Percentiles rank a stretch among this genome's conserved stretches.
Evolutionary conservation across 306 rosid genomes (phyloP).

Genomic region (Senna siamea): DNA sequence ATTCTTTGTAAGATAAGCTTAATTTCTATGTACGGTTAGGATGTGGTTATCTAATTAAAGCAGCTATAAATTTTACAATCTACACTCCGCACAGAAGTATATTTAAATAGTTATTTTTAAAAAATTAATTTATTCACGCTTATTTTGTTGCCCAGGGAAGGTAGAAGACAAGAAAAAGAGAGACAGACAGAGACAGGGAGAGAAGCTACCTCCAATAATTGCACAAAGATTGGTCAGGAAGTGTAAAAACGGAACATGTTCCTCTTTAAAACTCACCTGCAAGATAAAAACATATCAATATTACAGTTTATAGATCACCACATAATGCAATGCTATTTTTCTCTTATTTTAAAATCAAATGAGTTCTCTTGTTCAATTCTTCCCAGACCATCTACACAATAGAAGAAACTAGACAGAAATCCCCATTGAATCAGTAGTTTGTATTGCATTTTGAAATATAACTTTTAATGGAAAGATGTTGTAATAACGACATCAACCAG

Average conservation of each 20-base stretch:
- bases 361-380: slow-evolving; percentile 4
- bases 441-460: not conserved
- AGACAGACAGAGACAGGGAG: slow-evolving; percentile 35
- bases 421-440: not conserved
- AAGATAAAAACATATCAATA: slow-evolving; percentile 33
- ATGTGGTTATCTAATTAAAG: not conserved
- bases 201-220: slow-evolving; percentile 78
- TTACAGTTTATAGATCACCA: slow-evolving; percentile 4
- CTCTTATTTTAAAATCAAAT: not conserved
- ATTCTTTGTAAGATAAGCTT: not conserved
- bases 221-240: slow-evolving; percentile 87
- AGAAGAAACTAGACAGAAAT: not conserved
- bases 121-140: not conserved
- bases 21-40: not conserved
- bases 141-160: not conserved
- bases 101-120: not conserved
- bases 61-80: slow-evolving; percentile 19
- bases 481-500: not conserved
- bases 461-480: not conserved
- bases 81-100: not conserved
- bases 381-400: not conserved
- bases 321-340: not conserved
- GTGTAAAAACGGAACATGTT: slow-evolving; percentile 75
- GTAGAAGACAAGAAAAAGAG: not conserved
- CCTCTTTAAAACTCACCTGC: slow-evolving; percentile 86